A percentile compares a stretch with the other conserved stretches of the same genome.
Conservation (phyloP, 1,139 yeast species). For the Blastobotrys raffinosifermentans region DNA sequence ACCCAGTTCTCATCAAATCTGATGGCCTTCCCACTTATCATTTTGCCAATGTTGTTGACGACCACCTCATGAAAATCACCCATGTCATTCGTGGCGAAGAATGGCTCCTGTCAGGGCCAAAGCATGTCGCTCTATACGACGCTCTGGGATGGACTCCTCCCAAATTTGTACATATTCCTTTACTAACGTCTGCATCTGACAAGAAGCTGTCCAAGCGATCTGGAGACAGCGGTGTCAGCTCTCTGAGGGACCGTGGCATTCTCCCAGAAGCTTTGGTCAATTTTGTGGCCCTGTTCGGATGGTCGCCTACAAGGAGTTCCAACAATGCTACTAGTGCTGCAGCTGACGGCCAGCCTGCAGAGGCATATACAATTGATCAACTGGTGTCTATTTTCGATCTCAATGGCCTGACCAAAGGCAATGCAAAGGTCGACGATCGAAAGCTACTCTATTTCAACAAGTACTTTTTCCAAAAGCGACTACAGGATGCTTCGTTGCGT, state of each 20-base stretch:
- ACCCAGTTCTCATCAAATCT: constrained; percentile 80
- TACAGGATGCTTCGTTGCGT: constrained; percentile 18
- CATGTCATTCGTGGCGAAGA: constrained; percentile 97
- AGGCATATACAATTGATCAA: constrained; percentile 52
- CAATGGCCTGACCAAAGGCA: constrained; percentile 80
- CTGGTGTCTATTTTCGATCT: constrained; percentile 47
- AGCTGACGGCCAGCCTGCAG: constrained; percentile 47
- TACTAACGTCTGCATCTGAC: constrained; percentile 66
- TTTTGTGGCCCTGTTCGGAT: constrained; percentile 86
- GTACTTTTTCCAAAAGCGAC: constrained; percentile 40
- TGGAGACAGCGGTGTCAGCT: constrained; percentile 69
- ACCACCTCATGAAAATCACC: constrained; percentile 83
- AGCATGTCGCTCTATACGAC: constrained; percentile 76
- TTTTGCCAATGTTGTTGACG: constrained; percentile 93
- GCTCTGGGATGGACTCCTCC: constrained; percentile 91
- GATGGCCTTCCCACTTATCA: constrained; percentile 96
- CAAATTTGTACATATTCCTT: constrained; percentile 78
- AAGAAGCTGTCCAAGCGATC: constrained; percentile 82
- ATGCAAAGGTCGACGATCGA: constrained; percentile 79
- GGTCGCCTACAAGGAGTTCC: constrained; percentile 67
- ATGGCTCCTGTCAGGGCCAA: constrained; percentile 95
- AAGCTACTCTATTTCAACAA: constrained; percentile 75
- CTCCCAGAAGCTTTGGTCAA: constrained; percentile 84
- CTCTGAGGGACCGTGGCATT: constrained; percentile 53
- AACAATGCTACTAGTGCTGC: constrained; percentile 7